These are phyloP conservation scores for Triticum monococcum DNA, from an alignment of 176 grass and related monocot genomes.

Conservation along the genomic window DNA sequence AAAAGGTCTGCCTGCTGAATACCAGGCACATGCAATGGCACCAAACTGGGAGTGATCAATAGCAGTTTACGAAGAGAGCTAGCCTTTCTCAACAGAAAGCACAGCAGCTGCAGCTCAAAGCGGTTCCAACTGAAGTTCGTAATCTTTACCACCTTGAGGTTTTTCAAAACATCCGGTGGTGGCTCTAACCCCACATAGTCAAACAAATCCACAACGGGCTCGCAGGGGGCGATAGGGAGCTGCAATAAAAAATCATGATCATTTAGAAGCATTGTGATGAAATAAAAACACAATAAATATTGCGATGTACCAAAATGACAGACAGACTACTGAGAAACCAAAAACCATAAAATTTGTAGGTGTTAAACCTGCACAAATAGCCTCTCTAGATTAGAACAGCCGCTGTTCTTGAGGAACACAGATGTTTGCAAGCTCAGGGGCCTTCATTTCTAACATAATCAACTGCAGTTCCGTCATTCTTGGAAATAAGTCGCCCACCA, in stretches of 20 bases:
- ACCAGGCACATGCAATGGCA: neutral
- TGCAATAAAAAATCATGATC: neutral
- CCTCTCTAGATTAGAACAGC: conserved; percentile 6
- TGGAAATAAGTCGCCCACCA: conserved; percentile 36
- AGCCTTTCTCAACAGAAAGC: neutral
- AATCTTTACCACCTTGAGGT: conserved; percentile 21
- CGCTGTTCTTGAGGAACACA: conserved; percentile 35
- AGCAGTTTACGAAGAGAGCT: neutral
- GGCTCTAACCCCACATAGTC: neutral
- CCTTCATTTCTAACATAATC: too few relatives aligned
- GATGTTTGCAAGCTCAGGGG: too few relatives aligned
- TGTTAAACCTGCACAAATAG: conserved; percentile 64
- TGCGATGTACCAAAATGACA: neutral
- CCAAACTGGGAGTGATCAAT: neutral
- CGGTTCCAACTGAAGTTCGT: neutral
- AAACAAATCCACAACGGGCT: neutral
- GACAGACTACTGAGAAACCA: neutral
- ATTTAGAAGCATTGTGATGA: neutral
- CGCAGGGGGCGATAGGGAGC: neutral
- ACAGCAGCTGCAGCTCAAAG: neutral
- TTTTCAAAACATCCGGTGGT: neutral
- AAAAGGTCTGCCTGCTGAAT: neutral
- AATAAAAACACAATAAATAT: neutral
- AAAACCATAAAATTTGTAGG: neutral
- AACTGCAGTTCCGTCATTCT: too few relatives aligned